phyloP scores from a whole-genome alignment of 1,139 yeast genomes.

The Yamadazyma sp. region DNA sequence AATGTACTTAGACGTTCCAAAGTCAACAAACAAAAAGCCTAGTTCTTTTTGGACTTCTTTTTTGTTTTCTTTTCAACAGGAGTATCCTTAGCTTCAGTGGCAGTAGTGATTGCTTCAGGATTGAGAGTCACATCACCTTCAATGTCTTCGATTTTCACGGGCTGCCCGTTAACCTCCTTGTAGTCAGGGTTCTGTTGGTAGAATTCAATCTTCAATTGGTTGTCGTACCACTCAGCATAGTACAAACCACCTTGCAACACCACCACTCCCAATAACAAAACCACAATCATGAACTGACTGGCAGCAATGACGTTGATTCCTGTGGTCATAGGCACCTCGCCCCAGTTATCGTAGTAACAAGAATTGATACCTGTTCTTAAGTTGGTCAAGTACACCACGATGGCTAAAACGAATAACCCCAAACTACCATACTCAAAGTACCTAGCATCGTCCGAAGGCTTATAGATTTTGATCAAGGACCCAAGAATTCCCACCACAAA shows the following conservation, averaged over 20 bases:
- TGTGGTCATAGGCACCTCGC: conserved; percentile 83
- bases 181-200: conserved; percentile 40
- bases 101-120: conserved; percentile 19
- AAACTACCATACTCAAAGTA: conserved; percentile 89
- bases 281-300: conserved; percentile 72
- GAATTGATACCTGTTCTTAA: conserved; percentile 78
- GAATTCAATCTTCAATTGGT: conserved; percentile 53
- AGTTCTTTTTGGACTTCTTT: conserved; percentile 9
- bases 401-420: conserved; percentile 65
- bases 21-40: neutral
- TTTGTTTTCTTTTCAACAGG: conserved; percentile 14
- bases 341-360: conserved; percentile 77
- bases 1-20: neutral
- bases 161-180: conserved; percentile 20
- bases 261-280: conserved; percentile 73
- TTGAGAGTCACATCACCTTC: conserved; percentile 19
- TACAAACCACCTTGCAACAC: conserved; percentile 86
- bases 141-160: conserved; percentile 15
- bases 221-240: conserved; percentile 81
- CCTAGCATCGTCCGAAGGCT: conserved; percentile 79
- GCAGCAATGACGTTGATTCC: conserved; percentile 94
- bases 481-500: conserved; percentile 69
- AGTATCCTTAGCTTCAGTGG: no score
- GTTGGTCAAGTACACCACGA: conserved; percentile 82
- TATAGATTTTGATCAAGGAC: conserved; percentile 73